Base-by-base conservation (phyloP, 192 early-diverging fungal genomes). In the Podila epigama region DNA sequence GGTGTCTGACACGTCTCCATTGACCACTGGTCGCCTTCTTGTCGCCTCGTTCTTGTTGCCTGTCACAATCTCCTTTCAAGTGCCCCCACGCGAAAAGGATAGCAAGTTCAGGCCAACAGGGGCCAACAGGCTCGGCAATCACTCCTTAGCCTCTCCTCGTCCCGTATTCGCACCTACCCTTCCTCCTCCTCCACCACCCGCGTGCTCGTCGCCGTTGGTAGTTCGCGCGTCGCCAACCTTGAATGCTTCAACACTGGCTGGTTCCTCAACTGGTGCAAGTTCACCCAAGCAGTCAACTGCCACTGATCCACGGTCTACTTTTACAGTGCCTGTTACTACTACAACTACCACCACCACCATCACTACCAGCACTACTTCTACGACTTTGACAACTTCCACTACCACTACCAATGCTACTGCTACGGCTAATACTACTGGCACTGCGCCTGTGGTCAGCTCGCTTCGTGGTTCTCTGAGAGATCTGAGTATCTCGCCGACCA, bases 11-110 rank as follows among this genome's bases (percentile, higher is more conserved):
- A 35, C n/a, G 50, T 10, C 60, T 20, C 39, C 61, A n/a, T 31
- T 80, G 12, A 84, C 78, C 13, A 70, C 50, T 25, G 67, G 84
- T 37, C 80, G 89, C 52, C 86, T 92, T 8, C 80, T 93, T 15
- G 87, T 92, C n/a, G 91, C 89, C 11, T 85, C 91, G 10, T 80
- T 94, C 9, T 91, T 91, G 68, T 83, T 92, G 40, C 93, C 93
- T 7, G 86, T 88, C 42, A 92, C 93, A 33, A 85, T 90, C 70
- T 87, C 86, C 70, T 87, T 91, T 55, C 73, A 86, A 25, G 63
- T 86, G 22, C 64, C 58, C 10, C 29, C 62, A 32, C 78, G 81
- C 22, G 81, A 82, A 16, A 86, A 82, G 67, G 78, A 70, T 27
- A 32, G 58, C 37, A 51, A 73, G 83, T 71, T 77, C 57, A 61